Conservation (phyloP, 1,139 yeast genomes). For the Blastobotrys persicus region DNA sequence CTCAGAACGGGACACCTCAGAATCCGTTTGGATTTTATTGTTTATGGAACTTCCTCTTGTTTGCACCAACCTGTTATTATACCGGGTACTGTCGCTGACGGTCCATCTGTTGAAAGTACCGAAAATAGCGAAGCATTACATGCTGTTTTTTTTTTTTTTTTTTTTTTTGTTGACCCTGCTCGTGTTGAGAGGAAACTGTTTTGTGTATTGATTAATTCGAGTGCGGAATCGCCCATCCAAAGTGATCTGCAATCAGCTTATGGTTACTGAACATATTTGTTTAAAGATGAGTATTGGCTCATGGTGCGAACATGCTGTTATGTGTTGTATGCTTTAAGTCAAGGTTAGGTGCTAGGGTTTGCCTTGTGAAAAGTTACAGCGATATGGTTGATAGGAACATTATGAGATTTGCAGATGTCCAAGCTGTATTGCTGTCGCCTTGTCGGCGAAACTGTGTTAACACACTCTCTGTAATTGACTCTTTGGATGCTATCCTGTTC, state of each 20-base stretch:
- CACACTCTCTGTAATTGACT: neutral
- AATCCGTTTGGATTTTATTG: too few relatives aligned
- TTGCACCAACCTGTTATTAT: too few relatives aligned
- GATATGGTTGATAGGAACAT: neutral
- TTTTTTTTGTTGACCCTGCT: too few relatives aligned
- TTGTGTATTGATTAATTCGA: slow-evolving; percentile 1
- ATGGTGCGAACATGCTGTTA: slow-evolving; percentile 4
- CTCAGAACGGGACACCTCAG: neutral
- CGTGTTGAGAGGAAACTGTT: too few relatives aligned
- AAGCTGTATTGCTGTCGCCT: neutral
- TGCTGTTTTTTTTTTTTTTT: too few relatives aligned
- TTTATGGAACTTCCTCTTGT: too few relatives aligned
- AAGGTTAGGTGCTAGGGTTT: neutral
- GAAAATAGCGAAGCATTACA: too few relatives aligned
- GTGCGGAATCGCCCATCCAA: neutral
- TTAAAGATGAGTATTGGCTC: neutral
- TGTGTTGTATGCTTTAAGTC: neutral
- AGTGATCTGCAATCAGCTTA: neutral
- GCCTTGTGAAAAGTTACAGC: slow-evolving; percentile 2
- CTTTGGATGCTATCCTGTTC: too few relatives aligned
- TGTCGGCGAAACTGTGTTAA: neutral
- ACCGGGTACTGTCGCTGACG: too few relatives aligned
- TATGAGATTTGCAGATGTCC: neutral
- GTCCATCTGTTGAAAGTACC: too few relatives aligned
- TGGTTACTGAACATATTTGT: neutral